A percentile compares a stretch with the other conserved stretches of the same genome.
Evolutionary conservation across 2,329 filamentous ascomycete species (phyloP).

Genomic region (Talaromyces sp.): DNA sequence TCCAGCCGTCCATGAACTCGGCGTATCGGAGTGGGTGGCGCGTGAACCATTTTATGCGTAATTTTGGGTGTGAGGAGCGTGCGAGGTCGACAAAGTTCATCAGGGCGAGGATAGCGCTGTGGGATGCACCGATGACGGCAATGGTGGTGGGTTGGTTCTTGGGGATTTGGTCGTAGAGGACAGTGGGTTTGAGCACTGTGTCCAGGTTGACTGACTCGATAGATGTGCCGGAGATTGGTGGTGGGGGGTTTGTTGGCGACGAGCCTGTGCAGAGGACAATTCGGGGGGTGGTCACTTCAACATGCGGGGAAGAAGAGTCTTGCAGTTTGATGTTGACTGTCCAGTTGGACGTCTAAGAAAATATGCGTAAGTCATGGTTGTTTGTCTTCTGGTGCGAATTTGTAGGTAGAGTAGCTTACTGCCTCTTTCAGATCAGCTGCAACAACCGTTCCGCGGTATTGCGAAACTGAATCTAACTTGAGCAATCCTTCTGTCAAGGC

Average conservation of each 20-base stretch:
- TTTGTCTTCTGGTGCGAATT: no score
- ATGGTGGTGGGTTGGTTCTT: slow-evolving; percentile 36
- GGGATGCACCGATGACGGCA: slow-evolving; percentile 56
- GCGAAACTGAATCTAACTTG: slow-evolving; percentile 30
- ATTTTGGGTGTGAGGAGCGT: slow-evolving; percentile 44
- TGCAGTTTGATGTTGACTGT: slow-evolving; percentile 25
- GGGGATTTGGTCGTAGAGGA: slow-evolving; percentile 39
- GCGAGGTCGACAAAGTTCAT: slow-evolving; percentile 55
- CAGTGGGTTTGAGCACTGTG: slow-evolving; percentile 48
- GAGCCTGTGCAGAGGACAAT: slow-evolving; percentile 57
- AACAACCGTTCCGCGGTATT: slow-evolving; percentile 28
- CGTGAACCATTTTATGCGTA: slow-evolving; percentile 58
- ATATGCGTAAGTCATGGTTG: neutral
- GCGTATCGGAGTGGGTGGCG: slow-evolving; percentile 57
- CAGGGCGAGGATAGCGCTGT: slow-evolving; percentile 58
- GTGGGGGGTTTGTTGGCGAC: slow-evolving; percentile 39
- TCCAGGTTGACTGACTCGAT: slow-evolving; percentile 49
- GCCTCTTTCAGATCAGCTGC: slow-evolving; percentile 26
- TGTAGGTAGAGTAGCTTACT: slow-evolving; percentile 18
- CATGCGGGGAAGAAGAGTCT: slow-evolving; percentile 22
- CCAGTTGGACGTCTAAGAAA: slow-evolving; percentile 24
- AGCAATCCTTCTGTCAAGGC: slow-evolving; percentile 38
- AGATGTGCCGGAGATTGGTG: slow-evolving; percentile 36
- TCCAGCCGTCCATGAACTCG: slow-evolving; percentile 58
- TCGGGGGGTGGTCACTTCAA: slow-evolving; percentile 34